These are phyloP conservation scores for Candida gigantensis DNA, from an alignment of 1,139 yeast genomes.

Conservation along the genomic window DNA sequence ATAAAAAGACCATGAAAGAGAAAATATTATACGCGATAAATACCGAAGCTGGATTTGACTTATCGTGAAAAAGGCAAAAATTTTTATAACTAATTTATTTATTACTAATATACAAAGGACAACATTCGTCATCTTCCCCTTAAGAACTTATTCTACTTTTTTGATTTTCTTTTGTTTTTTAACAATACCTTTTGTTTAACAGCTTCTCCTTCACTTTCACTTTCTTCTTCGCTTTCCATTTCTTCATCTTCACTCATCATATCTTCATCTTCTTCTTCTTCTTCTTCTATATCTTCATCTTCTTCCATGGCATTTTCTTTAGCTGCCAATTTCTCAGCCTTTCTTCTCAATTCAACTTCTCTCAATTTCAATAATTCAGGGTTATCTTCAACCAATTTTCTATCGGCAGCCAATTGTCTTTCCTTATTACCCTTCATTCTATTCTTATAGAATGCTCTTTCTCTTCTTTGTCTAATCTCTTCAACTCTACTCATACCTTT, in stretches of 20 bases:
- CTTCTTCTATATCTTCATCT: conserved; percentile 44
- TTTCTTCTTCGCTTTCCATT: conserved; percentile 45
- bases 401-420: conserved; percentile 79
- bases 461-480: conserved; percentile 94
- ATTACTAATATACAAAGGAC: conserved; percentile 1
- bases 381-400: conserved; percentile 81
- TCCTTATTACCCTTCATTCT: conserved; percentile 98
- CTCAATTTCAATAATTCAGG: conserved; percentile 89
- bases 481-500: conserved; percentile 95
- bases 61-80: conserved; percentile 37
- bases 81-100: conserved; percentile 2
- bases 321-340: conserved; percentile 69
- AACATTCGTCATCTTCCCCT: not conserved
- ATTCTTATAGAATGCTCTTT: conserved; percentile 97
- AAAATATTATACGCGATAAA: conserved; percentile 78
- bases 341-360: conserved; percentile 86
- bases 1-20: conserved; percentile 55
- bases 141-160: conserved; percentile 10
- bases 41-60: conserved; percentile 83
- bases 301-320: conserved; percentile 54
- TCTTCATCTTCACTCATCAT: conserved; percentile 26
- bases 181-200: conserved; percentile 75
- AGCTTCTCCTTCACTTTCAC: conserved; percentile 33
- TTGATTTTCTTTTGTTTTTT: conserved; percentile 63
- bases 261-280: conserved; percentile 33